Evolutionary conservation across 345 rosid genomes (phyloP), one percentile per base, ranked within the genome.

Genomic region (Dimocarpus longan): DNA sequence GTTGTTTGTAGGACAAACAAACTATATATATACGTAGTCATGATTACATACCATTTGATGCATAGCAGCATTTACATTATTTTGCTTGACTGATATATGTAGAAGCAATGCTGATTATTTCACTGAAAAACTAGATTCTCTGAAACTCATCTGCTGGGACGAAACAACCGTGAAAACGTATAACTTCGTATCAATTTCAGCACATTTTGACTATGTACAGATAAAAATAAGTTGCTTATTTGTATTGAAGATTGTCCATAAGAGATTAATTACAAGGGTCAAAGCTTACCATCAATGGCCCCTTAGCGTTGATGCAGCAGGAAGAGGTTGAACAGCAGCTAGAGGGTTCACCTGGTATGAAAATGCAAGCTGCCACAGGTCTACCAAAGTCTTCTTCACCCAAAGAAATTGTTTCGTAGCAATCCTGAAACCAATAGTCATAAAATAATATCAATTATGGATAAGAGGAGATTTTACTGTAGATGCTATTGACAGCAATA

Each of bases 291-390:
- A 44, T 75, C 57, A 72, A 46, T 72, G 66, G 50, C 78, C 79
- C 2, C 66, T 66, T 16, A 44, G 56, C 5, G 79, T 48, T 8
- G 79, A 42, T 63, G 87, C 70, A 65, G 84, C 72, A 73, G 92
- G 86, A 68, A 95, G 87, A 80, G 98, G 85, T 74, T 91, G 97
- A 79, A 91, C 89, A 28, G 93, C 97, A 73, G 97, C 97, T 68
- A 96, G 89, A 67, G 98, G 98, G 64, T 94, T 96, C 75, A 93
- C 93, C 72, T 96, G 98, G 85, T 90, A 93, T 24, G 98, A 93
- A 80, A 96, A 94, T 70, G 95, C 91, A 40, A 94, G 98, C 83
- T 83, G 89, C 98, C 98, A 96, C 70, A 94, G 86, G 78, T 96
- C 98, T 60, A 84, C 78, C 76, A 94, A 44, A 50, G 90, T 87